Percentiles rank a stretch among this genome's conserved stretches.
Conservation (phyloP, 805 yeast genomes). For the Yarrowia porcina region DNA sequence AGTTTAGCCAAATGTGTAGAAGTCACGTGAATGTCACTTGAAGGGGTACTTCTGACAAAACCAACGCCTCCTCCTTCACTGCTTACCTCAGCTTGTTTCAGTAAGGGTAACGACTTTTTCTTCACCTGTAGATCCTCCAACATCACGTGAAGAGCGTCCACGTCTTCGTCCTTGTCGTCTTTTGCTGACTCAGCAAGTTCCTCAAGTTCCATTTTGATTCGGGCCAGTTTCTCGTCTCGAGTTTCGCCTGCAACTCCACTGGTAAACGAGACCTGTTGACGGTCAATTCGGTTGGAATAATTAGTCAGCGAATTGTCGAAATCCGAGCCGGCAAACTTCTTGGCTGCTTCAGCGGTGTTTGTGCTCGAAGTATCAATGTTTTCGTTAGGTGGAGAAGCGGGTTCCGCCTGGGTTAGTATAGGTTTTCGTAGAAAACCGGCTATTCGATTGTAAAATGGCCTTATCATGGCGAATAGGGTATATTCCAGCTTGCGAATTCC, state of each 20-base stretch:
- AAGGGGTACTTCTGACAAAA: no score
- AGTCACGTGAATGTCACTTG: neutral
- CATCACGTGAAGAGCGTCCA: neutral
- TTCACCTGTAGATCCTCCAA: neutral
- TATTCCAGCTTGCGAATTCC: neutral
- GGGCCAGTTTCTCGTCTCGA: neutral
- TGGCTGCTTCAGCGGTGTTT: neutral
- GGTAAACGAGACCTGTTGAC: neutral
- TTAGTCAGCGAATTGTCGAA: conserved; percentile 12
- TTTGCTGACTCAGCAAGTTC: neutral
- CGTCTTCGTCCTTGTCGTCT: neutral
- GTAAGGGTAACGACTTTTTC: neutral
- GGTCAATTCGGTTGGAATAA: conserved; percentile 11
- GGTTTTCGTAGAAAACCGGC: no score
- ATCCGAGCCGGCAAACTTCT: neutral
- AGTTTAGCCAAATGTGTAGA: neutral
- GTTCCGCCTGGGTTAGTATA: neutral
- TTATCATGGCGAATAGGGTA: neutral
- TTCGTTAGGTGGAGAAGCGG: neutral
- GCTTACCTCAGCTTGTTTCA: neutral
- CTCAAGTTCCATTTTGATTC: conserved; percentile 2
- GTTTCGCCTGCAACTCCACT: neutral
- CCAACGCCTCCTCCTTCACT: no score
- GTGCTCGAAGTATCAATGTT: conserved; percentile 5
- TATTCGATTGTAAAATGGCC: no score